Evolutionary conservation across 352 stramenopile genomes (phyloP).

Genomic region (Globisporangium megalacanthum): DNA sequence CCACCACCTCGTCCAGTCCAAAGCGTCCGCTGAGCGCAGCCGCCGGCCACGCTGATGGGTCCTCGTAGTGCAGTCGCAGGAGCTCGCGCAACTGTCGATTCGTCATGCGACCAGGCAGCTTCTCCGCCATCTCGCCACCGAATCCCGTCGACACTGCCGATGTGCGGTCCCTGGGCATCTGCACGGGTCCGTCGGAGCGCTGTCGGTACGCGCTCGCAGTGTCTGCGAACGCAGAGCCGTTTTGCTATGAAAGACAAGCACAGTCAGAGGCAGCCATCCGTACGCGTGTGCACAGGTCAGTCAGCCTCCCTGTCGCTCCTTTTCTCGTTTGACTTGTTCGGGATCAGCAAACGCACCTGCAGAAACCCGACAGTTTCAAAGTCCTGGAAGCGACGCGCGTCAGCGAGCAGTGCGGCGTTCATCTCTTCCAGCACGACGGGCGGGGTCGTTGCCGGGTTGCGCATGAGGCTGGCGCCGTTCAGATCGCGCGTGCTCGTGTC

Average conservation of each 20-base stretch:
- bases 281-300: too few species aligned
- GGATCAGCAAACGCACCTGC: too few species aligned
- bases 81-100: conserved; percentile 48
- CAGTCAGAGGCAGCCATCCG: too few species aligned
- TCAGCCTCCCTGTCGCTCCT: background rate
- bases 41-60: conserved; percentile 30
- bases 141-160: conserved; percentile 28
- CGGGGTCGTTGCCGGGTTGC: conserved; percentile 12
- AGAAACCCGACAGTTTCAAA: conserved; percentile 50
- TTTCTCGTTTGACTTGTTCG: too few species aligned
- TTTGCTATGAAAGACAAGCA: too few species aligned
- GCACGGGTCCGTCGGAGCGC: conserved; percentile 30
- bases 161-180: conserved; percentile 52
- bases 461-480: conserved; percentile 17
- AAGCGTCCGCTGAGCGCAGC: conserved; percentile 50
- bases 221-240: conserved; percentile 38
- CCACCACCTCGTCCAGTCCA: conserved; percentile 23
- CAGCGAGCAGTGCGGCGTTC: conserved; percentile 36
- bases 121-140: conserved; percentile 26
- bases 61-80: conserved; percentile 61
- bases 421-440: conserved; percentile 43
- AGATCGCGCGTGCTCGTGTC: conserved; percentile 20
- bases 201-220: conserved; percentile 62
- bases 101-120: conserved; percentile 42
- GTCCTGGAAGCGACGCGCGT: conserved; percentile 50